These are phyloP conservation scores for Terfezia claveryi DNA, from an alignment of 495 filamentous ascomycete genomes.

Conservation along the genomic window DNA sequence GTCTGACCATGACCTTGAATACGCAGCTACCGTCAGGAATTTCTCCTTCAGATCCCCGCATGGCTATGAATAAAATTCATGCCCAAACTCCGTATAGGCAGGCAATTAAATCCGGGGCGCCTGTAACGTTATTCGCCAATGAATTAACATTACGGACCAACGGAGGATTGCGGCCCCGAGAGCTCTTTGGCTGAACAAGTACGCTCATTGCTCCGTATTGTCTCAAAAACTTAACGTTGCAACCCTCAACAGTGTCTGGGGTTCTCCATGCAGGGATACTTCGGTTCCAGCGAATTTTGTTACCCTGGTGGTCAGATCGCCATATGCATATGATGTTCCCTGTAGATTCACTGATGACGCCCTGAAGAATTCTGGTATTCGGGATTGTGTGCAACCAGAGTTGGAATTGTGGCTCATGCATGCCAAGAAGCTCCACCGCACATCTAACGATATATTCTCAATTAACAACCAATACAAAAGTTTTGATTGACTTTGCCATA, in stretches of 20 bases:
- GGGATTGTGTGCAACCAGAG: background rate
- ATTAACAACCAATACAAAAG: too few relatives aligned
- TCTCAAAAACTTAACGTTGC: background rate
- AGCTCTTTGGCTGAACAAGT: background rate
- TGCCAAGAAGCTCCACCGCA: background rate
- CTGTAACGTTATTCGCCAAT: background rate
- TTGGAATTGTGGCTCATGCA: background rate
- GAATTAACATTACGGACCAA: background rate
- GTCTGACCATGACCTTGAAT: too few relatives aligned
- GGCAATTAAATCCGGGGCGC: too few relatives aligned
- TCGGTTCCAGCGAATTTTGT: background rate
- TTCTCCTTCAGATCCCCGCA: too few relatives aligned
- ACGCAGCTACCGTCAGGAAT: too few relatives aligned
- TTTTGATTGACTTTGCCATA: too few relatives aligned
- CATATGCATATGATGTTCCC: background rate
- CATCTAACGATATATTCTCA: too few relatives aligned
- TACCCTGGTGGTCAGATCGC: background rate
- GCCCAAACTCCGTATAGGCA: background rate
- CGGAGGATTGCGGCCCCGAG: too few relatives aligned
- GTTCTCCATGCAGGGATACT: background rate
- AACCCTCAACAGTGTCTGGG: background rate
- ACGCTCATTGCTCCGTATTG: background rate
- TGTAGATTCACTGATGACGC: background rate
- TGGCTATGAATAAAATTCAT: background rate
- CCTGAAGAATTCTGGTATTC: background rate